Evolutionary conservation across 495 filamentous ascomycete genomes (phyloP).

Genomic region (Choiromyces venosus): DNA sequence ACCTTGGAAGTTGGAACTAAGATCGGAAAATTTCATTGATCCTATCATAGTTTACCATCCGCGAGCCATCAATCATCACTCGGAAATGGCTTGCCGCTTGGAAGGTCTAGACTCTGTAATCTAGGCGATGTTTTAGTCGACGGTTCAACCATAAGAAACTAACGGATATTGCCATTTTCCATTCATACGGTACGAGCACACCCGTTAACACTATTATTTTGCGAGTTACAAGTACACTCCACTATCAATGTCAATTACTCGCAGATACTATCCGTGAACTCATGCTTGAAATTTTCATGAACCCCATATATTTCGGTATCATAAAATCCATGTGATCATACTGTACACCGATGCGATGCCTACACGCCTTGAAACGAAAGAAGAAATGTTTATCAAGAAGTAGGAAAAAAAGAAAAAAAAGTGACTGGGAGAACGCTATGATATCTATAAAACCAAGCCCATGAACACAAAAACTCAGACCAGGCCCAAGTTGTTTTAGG

Average conservation of each 20-base stretch:
- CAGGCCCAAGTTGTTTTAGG: constrained; percentile 13
- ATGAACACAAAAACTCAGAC: constrained; percentile 1
- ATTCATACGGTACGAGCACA: no score
- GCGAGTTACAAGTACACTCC: background rate
- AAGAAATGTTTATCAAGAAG: background rate
- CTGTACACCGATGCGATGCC: background rate
- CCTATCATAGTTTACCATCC: background rate
- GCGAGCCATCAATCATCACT: background rate
- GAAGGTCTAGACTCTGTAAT: background rate
- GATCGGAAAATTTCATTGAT: background rate
- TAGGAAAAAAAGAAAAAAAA: background rate
- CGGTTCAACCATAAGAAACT: background rate
- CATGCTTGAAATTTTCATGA: background rate
- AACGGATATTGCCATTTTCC: background rate
- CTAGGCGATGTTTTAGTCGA: background rate
- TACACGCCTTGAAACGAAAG: background rate
- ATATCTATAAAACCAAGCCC: constrained; percentile 19
- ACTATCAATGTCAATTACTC: background rate
- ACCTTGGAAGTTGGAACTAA: background rate
- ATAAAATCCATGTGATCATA: background rate
- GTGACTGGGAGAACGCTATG: background rate
- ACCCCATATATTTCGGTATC: background rate
- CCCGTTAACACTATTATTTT: background rate
- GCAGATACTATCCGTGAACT: background rate
- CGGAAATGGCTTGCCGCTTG: background rate